Evolutionary conservation across 192 early-diverging fungal species (phyloP).

Genomic region (Globomyces pollinis-pini): DNA sequence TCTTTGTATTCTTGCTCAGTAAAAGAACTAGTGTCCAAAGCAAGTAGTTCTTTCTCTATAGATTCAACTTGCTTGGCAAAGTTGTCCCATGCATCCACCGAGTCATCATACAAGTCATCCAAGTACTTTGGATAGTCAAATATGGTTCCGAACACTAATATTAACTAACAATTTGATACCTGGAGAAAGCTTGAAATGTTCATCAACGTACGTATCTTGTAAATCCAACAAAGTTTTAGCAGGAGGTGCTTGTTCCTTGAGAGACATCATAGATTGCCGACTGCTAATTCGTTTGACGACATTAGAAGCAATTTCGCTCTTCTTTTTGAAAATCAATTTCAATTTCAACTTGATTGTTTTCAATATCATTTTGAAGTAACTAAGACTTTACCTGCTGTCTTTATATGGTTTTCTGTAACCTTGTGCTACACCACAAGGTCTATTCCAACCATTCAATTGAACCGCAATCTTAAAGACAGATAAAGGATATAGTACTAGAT

Average conservation of each 20-base stretch:
- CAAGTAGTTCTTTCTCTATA: not conserved
- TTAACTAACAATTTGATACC: not conserved
- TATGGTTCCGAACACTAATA: not conserved
- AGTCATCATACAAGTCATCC: not conserved
- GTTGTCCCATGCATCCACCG: not conserved
- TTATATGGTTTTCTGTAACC: no score
- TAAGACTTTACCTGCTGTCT: no score
- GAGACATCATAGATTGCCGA: not conserved
- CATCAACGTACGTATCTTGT: not conserved
- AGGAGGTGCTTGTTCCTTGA: not conserved
- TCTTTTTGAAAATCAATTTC: slow-evolving; percentile 45
- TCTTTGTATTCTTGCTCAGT: not conserved
- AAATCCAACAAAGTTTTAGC: not conserved
- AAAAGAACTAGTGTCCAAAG: not conserved
- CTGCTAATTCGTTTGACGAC: not conserved
- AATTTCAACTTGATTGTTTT: no score
- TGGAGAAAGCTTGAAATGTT: not conserved
- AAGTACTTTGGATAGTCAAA: slow-evolving; percentile 4
- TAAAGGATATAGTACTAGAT: no score
- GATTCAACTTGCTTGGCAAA: not conserved
- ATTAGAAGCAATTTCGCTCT: not conserved
- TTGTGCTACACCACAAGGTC: no score
- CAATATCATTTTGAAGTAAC: no score
- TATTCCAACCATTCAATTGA: no score
- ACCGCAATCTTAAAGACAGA: no score